Evolutionary conservation across 202 grass and related monocot genomes (phyloP).

Genomic region (Brachypodium distachyon): DNA sequence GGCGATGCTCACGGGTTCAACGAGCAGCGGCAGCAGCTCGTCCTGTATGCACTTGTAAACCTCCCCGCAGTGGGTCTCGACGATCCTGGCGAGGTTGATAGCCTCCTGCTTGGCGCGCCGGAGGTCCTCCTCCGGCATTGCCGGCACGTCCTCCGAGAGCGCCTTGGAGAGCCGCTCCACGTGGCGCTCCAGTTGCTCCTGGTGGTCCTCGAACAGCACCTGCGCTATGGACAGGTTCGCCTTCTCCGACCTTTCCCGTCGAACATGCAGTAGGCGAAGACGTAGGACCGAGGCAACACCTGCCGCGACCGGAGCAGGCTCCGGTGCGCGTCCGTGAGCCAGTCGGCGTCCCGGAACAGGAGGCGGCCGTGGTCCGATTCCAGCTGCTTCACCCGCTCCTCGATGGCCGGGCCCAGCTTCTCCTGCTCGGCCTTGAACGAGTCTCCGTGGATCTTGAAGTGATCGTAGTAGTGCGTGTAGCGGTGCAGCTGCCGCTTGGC

Average conservation of each 20-base stretch:
- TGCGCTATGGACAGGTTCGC: slow-evolving; percentile 19
- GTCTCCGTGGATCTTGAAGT: slow-evolving; percentile 29
- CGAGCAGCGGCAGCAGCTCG: slow-evolving; percentile 51
- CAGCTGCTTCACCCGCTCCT: not conserved
- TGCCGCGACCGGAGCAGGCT: slow-evolving; percentile 42
- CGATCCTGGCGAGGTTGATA: slow-evolving; percentile 11
- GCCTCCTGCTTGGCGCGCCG: not conserved
- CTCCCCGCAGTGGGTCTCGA: slow-evolving; percentile 24
- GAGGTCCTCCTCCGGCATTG: not conserved
- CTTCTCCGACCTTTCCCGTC: not conserved
- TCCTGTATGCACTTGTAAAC: slow-evolving; percentile 60
- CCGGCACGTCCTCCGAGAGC: not conserved
- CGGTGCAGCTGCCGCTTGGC: slow-evolving; percentile 7
- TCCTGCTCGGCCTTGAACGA: slow-evolving; percentile 35
- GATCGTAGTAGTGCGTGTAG: slow-evolving; percentile 49
- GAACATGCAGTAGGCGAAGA: slow-evolving; percentile 73
- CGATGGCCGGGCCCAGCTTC: slow-evolving; percentile 1
- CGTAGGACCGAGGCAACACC: slow-evolving; percentile 39
- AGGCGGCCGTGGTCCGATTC: not conserved
- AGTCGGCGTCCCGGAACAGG: not conserved
- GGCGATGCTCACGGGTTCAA: slow-evolving; percentile 14
- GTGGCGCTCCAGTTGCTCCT: slow-evolving; percentile 31
- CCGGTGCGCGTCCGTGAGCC: slow-evolving; percentile 19
- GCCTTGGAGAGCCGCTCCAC: slow-evolving; percentile 40
- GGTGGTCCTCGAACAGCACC: slow-evolving; percentile 54